These are phyloP conservation scores for Colletotrichum noveboracense DNA, from an alignment of 2,329 filamentous ascomycete genomes.

Conservation along the genomic window DNA sequence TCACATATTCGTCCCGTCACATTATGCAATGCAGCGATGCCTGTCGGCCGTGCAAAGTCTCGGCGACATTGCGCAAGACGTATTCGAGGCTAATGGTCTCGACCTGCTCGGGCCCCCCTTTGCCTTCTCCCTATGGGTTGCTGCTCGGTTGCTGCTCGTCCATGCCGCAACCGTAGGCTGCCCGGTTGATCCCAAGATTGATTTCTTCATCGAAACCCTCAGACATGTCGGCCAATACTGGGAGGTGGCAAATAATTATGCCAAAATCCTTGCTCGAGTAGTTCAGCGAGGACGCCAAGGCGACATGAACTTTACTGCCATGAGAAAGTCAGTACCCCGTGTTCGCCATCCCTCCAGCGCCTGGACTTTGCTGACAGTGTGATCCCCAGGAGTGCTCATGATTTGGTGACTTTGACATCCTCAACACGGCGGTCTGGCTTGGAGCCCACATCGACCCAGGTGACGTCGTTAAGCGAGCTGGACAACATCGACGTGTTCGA, in stretches of 20 bases:
- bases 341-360: background rate
- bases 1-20: constrained; percentile 46
- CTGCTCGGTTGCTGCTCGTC: constrained; percentile 43
- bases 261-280: constrained; percentile 43
- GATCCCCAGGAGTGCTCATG: constrained; percentile 39
- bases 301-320: constrained; percentile 40
- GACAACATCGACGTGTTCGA: constrained; percentile 51
- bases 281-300: constrained; percentile 40
- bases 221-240: constrained; percentile 46
- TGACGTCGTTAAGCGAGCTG: constrained; percentile 42
- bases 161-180: constrained; percentile 44
- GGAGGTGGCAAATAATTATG: constrained; percentile 48
- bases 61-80: constrained; percentile 47
- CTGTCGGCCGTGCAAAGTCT: constrained; percentile 48
- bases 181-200: constrained; percentile 41
- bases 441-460: constrained; percentile 42
- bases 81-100: constrained; percentile 46
- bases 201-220: constrained; percentile 49
- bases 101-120: constrained; percentile 48
- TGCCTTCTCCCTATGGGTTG: constrained; percentile 50
- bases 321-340: constrained; percentile 41
- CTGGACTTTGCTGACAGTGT: constrained; percentile 3
- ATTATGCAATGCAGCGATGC: constrained; percentile 51
- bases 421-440: constrained; percentile 39
- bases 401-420: constrained; percentile 41